A percentile compares a stretch with the other conserved stretches of the same genome.
phyloP scores from a whole-genome alignment of 2,329 filamentous ascomycete species.

The Berkeleyomyces rouxiae region DNA sequence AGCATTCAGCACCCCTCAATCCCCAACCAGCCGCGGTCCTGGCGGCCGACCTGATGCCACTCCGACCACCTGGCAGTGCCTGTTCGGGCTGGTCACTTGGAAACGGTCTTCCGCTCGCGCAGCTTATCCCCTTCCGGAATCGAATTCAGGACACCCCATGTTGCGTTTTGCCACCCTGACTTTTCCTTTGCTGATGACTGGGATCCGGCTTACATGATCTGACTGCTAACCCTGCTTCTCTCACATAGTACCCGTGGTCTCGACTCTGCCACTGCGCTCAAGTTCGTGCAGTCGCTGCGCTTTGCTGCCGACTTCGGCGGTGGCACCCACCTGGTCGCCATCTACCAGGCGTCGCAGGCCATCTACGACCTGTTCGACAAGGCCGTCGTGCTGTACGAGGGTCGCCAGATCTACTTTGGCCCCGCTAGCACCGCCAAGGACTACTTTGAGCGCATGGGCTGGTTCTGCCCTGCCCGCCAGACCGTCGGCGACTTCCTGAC shows the following conservation, averaged over 20 bases:
- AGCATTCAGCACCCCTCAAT: not conserved
- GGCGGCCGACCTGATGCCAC: not conserved
- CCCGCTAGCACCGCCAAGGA: constrained; percentile 38
- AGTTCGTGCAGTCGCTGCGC: constrained; percentile 53
- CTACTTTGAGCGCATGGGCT: constrained; percentile 56
- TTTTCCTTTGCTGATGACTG: too few relatives aligned
- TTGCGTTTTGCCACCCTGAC: too few relatives aligned
- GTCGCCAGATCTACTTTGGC: constrained; percentile 62
- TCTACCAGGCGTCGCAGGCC: constrained; percentile 55
- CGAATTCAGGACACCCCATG: too few relatives aligned
- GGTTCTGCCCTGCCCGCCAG: constrained; percentile 47
- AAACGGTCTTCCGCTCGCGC: too few relatives aligned
- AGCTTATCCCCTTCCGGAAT: too few relatives aligned
- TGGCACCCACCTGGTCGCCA: constrained; percentile 46
- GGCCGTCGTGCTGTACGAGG: constrained; percentile 56
- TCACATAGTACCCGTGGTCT: constrained; percentile 43
- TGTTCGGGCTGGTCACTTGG: too few relatives aligned
- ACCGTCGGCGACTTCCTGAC: constrained; percentile 56
- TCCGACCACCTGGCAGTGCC: too few relatives aligned
- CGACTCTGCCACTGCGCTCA: constrained; percentile 55
- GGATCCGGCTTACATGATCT: not conserved
- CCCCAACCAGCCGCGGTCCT: not conserved
- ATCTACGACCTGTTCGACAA: constrained; percentile 66
- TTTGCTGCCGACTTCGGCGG: constrained; percentile 46
- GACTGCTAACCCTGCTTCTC: not conserved